phyloP scores from a whole-genome alignment of 2,329 filamentous ascomycete species.

The Lachnellula occidentalis region DNA sequence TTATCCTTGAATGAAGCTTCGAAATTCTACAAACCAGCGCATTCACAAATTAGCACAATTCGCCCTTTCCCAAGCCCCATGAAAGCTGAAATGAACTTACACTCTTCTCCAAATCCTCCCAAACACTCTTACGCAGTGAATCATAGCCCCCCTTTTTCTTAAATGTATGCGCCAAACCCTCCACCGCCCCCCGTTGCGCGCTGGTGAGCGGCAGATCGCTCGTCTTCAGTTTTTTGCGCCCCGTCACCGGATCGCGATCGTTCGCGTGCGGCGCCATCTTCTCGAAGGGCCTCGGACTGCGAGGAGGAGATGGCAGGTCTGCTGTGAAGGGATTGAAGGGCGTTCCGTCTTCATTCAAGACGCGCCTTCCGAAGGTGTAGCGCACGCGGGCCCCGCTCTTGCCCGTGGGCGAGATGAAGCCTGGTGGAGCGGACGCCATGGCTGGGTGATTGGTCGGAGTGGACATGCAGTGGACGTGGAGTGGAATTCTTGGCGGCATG shows the following conservation, averaged over 20 bases:
- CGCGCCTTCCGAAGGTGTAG: background rate
- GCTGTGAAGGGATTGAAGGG: background rate
- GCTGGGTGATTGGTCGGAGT: background rate
- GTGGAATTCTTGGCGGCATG: background rate
- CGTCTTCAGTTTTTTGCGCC: slow-evolving; percentile 56
- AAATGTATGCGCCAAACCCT: slow-evolving; percentile 71
- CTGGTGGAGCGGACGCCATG: slow-evolving; percentile 12
- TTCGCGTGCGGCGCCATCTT: slow-evolving; percentile 8
- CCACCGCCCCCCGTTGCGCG: slow-evolving; percentile 67
- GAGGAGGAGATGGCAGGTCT: background rate
- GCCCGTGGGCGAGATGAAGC: background rate
- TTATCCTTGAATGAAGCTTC: slow-evolving; percentile 61
- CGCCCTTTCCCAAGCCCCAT: background rate
- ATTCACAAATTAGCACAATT: slow-evolving; percentile 4
- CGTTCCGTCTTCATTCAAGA: background rate
- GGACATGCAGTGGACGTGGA: too few relatives aligned
- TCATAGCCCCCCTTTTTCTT: slow-evolving; percentile 86
- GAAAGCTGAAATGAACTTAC: slow-evolving; percentile 37
- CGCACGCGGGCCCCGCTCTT: background rate
- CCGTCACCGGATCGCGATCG: slow-evolving; percentile 8
- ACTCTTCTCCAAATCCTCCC: slow-evolving; percentile 67
- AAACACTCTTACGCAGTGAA: slow-evolving; percentile 67
- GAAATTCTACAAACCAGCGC: slow-evolving; percentile 49
- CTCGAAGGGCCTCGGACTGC: background rate
- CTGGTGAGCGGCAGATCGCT: slow-evolving; percentile 70